Evolutionary conservation across 2,329 filamentous ascomycete genomes (phyloP).

Genomic region (Fusarium sp.): DNA sequence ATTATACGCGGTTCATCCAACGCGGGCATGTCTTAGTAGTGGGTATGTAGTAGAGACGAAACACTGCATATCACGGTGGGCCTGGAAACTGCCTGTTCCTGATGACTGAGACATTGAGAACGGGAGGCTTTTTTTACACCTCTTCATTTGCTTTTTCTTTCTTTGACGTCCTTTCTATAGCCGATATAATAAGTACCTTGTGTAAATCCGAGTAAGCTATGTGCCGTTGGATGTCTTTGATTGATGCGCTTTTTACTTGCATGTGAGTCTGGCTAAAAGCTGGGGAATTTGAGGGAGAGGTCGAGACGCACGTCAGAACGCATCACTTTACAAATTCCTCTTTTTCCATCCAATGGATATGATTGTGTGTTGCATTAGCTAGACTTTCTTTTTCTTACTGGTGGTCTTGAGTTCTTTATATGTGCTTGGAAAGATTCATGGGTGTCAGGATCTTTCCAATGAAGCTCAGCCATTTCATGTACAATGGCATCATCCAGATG

Average conservation of each 20-base stretch:
- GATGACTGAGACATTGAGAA: conserved; percentile 1
- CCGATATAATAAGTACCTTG: conserved; percentile 12
- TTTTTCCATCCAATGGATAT: conserved; percentile 16
- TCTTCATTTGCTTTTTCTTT: background rate
- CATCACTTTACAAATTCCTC: conserved; percentile 13
- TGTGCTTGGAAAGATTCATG: background rate
- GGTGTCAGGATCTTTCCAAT: background rate
- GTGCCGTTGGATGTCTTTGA: too few relatives aligned
- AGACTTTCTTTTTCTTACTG: background rate
- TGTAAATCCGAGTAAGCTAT: conserved; percentile 12
- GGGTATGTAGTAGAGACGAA: too few relatives aligned
- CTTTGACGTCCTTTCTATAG: background rate
- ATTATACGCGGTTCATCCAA: too few relatives aligned
- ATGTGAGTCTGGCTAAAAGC: conserved; percentile 28
- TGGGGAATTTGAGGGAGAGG: background rate
- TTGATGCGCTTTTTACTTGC: conserved; percentile 13
- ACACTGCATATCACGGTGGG: background rate
- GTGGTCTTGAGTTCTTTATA: background rate
- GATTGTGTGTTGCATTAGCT: background rate
- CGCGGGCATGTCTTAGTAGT: too few relatives aligned
- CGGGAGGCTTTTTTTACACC: conserved; percentile 5
- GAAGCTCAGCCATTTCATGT: background rate
- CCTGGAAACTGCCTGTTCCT: background rate
- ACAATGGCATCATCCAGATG: conserved; percentile 29
- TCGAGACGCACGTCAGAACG: conserved; percentile 22